Base-by-base conservation (phyloP, 805 yeast species). In the Teunomyces stri region DNA sequence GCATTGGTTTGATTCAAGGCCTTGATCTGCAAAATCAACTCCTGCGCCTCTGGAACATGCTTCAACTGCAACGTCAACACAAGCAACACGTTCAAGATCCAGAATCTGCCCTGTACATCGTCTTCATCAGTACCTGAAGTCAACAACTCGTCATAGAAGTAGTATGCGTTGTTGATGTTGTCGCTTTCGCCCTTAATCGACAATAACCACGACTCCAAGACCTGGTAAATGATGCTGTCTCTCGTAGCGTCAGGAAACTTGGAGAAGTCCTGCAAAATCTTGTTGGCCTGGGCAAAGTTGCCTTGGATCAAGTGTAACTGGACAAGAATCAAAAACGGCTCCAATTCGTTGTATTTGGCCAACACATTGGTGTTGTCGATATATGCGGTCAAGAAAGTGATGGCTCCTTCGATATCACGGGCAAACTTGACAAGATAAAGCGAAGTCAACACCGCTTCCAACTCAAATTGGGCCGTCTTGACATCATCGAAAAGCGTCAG, bases 21-120 rank as follows among this genome's bases (percentile, higher is more conserved):
- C 27, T 68, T 68, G 10, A 86, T 68, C 53, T 69, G 74, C 34
- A 55, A 51, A 50, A 66, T 54, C 31, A 83, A 72, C 51, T 87
- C 88, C 49, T 79, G 78, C 7, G 96, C 91, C 68, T 92, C 97
- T 2, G 91, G 92, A 47, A 81, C 72, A 59, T 91, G 87, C 43
- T 83, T 81, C 62, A 89, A 78, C 69, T 88, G 89, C 57, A 91
- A 68, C 51, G 91, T 89, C 50, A 90, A 75, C 9, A 83, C 85
- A 38, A 89, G 77, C 59, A 89, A 80, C 34, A 86, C 84, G 46
- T 56, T 64, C 55, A 86, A 76, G 13, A 68, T 50, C 47, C 60
- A 64, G 53, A 60, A 64, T 51, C 66, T 66, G 20, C 73, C 70
- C 36, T 57, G 27, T 7, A 9, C 62, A 4, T 58, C 49, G 44